A percentile compares a stretch with the other conserved stretches of the same genome.
phyloP scores from a whole-genome alignment of 176 grass and related monocot species.

The Musa acuminata region DNA sequence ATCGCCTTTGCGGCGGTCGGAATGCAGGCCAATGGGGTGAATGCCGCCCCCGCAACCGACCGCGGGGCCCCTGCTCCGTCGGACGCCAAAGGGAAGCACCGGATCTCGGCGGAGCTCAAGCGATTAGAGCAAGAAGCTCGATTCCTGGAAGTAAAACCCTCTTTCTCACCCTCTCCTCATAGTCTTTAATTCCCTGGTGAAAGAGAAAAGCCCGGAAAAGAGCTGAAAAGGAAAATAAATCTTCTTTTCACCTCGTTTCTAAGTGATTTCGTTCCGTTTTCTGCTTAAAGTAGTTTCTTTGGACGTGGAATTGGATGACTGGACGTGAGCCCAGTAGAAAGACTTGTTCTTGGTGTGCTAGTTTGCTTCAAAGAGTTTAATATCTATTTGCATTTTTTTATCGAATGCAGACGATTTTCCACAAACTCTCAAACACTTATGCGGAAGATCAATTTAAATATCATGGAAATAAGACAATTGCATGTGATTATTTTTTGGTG shows the following conservation, averaged over 20 bases:
- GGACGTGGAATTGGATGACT: too few relatives aligned
- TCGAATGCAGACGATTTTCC: too few relatives aligned
- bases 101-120: slow-evolving; percentile 64
- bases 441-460: too few relatives aligned
- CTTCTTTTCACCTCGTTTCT: too few relatives aligned
- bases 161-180: background rate
- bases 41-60: background rate
- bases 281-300: too few relatives aligned
- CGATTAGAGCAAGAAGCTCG: slow-evolving; percentile 53
- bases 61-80: background rate
- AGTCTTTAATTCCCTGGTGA: background rate
- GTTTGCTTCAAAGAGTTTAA: background rate
- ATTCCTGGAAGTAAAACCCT: slow-evolving; percentile 37
- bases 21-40: background rate
- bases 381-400: too few relatives aligned
- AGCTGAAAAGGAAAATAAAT: too few relatives aligned
- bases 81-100: slow-evolving; percentile 38
- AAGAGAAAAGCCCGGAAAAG: too few relatives aligned
- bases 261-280: too few relatives aligned
- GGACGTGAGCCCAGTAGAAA: background rate
- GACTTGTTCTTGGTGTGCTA: background rate
- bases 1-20: background rate
- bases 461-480: too few relatives aligned
- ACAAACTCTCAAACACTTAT: too few relatives aligned
- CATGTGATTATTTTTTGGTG: too few relatives aligned